These are phyloP conservation scores for Calcarisporium arbuscula DNA, from an alignment of 2,329 filamentous ascomycete species.

Conservation along the genomic window DNA sequence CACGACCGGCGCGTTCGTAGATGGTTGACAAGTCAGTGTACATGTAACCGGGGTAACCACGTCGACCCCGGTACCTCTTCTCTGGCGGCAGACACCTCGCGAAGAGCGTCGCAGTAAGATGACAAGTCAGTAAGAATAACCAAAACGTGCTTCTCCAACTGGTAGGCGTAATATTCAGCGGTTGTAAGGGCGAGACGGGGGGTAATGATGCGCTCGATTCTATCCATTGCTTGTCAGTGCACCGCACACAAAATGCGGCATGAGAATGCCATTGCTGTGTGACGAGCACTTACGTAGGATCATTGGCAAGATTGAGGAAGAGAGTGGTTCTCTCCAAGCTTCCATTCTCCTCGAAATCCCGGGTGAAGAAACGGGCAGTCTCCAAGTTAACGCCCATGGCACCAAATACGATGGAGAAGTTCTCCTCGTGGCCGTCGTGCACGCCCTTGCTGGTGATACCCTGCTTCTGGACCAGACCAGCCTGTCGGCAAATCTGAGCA, in stretches of 20 bases:
- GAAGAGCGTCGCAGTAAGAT: constrained; percentile 96
- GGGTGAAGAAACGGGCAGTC: constrained; percentile 95
- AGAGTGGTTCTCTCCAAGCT: constrained; percentile 95
- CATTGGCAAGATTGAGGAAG: constrained; percentile 98
- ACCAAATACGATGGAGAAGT: constrained; percentile 99
- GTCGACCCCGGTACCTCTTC: constrained; percentile 98
- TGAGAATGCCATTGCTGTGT: background rate
- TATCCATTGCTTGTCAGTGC: constrained; percentile 27
- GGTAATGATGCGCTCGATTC: constrained; percentile 99
- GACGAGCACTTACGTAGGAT: constrained; percentile 73
- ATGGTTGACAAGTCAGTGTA: constrained; percentile 99
- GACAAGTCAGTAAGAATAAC: constrained; percentile 98
- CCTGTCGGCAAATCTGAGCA: constrained; percentile 96
- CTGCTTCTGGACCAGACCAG: constrained; percentile 76
- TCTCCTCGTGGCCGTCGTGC: constrained; percentile 95
- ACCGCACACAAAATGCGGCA: background rate
- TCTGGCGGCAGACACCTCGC: constrained; percentile 94
- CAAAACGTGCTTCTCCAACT: constrained; percentile 98
- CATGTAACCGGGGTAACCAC: constrained; percentile 99
- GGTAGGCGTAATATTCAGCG: constrained; percentile 99
- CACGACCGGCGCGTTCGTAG: constrained; percentile 98
- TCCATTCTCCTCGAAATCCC: constrained; percentile 98
- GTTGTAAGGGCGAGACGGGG: constrained; percentile 96
- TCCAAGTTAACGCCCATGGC: constrained; percentile 99
- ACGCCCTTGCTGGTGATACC: constrained; percentile 83